Evolutionary conservation across 2,329 filamentous ascomycete species (phyloP), one percentile per base, ranked within the genome.

Genomic region (Apiospora koreana): DNA sequence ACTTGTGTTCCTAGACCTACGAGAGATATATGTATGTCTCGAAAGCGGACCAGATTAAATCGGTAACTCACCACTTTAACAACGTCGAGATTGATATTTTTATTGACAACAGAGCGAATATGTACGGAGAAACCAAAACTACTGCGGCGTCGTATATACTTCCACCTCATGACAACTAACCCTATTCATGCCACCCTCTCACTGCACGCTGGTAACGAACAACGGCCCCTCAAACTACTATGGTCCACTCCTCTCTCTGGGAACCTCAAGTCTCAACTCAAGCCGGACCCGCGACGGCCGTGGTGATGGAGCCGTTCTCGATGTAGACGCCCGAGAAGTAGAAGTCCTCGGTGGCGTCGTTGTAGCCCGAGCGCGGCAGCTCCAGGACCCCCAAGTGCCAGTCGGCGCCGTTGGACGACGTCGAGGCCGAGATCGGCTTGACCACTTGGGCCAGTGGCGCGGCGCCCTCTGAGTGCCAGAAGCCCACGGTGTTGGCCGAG

Each of bases 261-360:
- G 42, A 62, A n/a, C 28, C 28, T 54, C 21, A n/a, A 68, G 10
- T 38, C 21, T 38, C 7, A n/a, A n/a, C n/a, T 71, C 70, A 69
- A 76, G 75, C 69, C 6, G 78, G 77, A 6, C 79, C 78, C 58
- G 76, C 73, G 38, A 80, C 73, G 31, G 76, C 71, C 38, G 80
- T 82, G 48, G 81, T 83, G 50, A 83, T 79, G 23, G 77, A 38
- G 18, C 88, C 89, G 65, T 82, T 85, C 85, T 94, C 92, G 68
- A 94, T 84, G 76, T 92, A 94, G 9, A 93, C 89, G 21, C 92
- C 91, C 79, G 88, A 93, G 84, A 91, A 92, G 78, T 88, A 93
- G 83, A 91, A 90, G 77, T 93, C 91, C 83, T 93, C 91, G 50
- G 79, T 81, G 3, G 77, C 78, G 58, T 89, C 86, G 65, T 85